Evolutionary conservation across 2,329 filamentous ascomycete genomes (phyloP), one percentile per base, ranked within the genome.

Genomic region (Talaromyces sp.): DNA sequence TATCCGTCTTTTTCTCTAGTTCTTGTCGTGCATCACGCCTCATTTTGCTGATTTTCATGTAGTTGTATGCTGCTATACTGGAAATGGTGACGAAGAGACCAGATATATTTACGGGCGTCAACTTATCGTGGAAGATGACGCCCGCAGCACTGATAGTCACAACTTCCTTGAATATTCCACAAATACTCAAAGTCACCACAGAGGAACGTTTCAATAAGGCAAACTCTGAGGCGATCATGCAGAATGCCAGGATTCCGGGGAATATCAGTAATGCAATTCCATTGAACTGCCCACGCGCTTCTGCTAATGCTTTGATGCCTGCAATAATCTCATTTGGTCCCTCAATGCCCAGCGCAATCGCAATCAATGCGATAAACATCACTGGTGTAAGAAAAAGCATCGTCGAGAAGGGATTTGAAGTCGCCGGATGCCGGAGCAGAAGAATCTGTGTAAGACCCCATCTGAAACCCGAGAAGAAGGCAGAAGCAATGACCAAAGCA

Each of bases 401-500:
- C 71, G 91, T 96, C 14, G 92, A 94, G 77, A 99, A 98, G 0
- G 95, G 95, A 73, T 99, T 99, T 52, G 91, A 92, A 0, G 95
- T 99, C 22, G 95, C 93, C 1, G 93, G 93, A 77, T 97, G 96
- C 70, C 93, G 90, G 33, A 98, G 87, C 7, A 99, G 87, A 3
- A 99, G 87, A 66, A 99, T 97, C 75, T 99, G 95, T 0, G 95
- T 98, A n/a, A 99, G 82, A n/a, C 88, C 92, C 95, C 95, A 99
- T 71, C 95, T 90, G 81, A 99, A 97, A 63, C 95, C 95, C 1
- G 93, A 97, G 75, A 97, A 97, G 79, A 96, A 95, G 61, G 93
- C 92, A 13, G 95, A 93, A 0, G 90, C 88, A 77, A 99, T 98
- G 79, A 98, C 91, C 68, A 99, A 89, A 56, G 92, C 79, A 77